Evolutionary conservation across 768 basidiomycete genomes (phyloP).

Genomic region (Macrolepiota albuminosa): DNA sequence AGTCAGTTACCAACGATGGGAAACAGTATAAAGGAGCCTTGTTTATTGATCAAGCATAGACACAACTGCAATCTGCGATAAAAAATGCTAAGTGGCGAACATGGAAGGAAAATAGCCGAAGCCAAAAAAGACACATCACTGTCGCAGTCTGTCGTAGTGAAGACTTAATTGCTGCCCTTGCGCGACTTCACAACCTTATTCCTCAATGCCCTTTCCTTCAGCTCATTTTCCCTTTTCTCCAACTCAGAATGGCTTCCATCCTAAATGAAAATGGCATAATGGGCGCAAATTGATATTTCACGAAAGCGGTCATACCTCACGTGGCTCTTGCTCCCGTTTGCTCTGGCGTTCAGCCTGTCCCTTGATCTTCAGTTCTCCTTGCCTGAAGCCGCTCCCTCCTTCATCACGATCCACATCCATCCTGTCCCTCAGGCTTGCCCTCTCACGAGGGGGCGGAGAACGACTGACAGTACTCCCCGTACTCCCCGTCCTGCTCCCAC

Average conservation of each 20-base stretch:
- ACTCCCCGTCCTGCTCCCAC: slow-evolving; percentile 19
- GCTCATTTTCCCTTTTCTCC: slow-evolving; percentile 67
- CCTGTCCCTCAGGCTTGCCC: slow-evolving; percentile 19
- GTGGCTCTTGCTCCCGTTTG: slow-evolving; percentile 44
- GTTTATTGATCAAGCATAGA: slow-evolving; percentile 9
- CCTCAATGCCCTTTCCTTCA: slow-evolving; percentile 77
- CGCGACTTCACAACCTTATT: slow-evolving; percentile 77
- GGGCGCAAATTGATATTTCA: slow-evolving; percentile 4
- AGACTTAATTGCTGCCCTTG: slow-evolving; percentile 33
- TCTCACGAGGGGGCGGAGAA: slow-evolving; percentile 12
- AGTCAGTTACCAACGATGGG: neutral
- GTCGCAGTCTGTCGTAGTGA: neutral
- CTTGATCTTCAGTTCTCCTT: slow-evolving; percentile 67
- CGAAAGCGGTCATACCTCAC: slow-evolving; percentile 18
- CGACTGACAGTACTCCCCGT: slow-evolving; percentile 22
- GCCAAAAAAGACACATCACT: slow-evolving; percentile 8
- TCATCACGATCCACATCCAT: slow-evolving; percentile 32
- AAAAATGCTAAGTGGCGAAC: slow-evolving; percentile 13
- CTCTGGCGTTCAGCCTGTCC: slow-evolving; percentile 60
- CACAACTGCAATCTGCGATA: slow-evolving; percentile 13
- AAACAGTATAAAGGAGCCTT: neutral
- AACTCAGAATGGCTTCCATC: slow-evolving; percentile 40
- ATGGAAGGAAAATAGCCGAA: slow-evolving; percentile 4
- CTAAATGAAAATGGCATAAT: slow-evolving; percentile 15
- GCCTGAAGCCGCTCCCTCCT: slow-evolving; percentile 15